Conservation (phyloP, 306 rosid species). For the Begonia fuchsioides region DNA sequence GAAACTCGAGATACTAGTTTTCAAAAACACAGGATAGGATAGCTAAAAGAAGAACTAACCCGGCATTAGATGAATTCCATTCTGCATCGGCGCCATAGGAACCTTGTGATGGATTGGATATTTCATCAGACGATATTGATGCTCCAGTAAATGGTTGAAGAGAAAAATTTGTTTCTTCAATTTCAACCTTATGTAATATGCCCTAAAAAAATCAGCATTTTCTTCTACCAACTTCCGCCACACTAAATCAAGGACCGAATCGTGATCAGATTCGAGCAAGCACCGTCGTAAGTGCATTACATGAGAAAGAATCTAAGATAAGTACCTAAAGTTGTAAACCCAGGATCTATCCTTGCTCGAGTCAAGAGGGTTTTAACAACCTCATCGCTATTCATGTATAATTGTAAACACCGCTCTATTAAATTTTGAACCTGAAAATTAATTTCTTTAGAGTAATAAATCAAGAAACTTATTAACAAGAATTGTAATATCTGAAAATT, state of each 20-base stretch:
- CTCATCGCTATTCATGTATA: slow-evolving; percentile 92
- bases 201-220: slow-evolving; percentile 91
- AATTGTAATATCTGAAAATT: too few relatives aligned
- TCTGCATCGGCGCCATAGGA: slow-evolving; percentile 92
- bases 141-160: slow-evolving; percentile 85
- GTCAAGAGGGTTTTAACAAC: slow-evolving; percentile 89
- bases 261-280: not conserved
- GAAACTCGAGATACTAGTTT: too few relatives aligned
- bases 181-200: slow-evolving; percentile 80
- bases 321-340: slow-evolving; percentile 83
- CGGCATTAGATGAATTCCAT: slow-evolving; percentile 92
- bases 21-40: not conserved
- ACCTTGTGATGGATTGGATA: slow-evolving; percentile 44
- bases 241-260: slow-evolving; percentile 27
- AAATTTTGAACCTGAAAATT: slow-evolving; percentile 69
- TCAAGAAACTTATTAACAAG: too few relatives aligned
- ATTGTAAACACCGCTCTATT: slow-evolving; percentile 84
- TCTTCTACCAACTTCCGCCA: slow-evolving; percentile 99
- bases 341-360: slow-evolving; percentile 98
- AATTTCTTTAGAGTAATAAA: not conserved
- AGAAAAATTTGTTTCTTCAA: slow-evolving; percentile 81
- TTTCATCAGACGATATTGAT: slow-evolving; percentile 70
- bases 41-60: slow-evolving; percentile 45
- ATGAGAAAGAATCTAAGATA: slow-evolving; percentile 8
- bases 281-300: not conserved